These are phyloP conservation scores for Lignosus rhinocerotis DNA, from an alignment of 1,284 basidiomycete species.

Conservation along the genomic window DNA sequence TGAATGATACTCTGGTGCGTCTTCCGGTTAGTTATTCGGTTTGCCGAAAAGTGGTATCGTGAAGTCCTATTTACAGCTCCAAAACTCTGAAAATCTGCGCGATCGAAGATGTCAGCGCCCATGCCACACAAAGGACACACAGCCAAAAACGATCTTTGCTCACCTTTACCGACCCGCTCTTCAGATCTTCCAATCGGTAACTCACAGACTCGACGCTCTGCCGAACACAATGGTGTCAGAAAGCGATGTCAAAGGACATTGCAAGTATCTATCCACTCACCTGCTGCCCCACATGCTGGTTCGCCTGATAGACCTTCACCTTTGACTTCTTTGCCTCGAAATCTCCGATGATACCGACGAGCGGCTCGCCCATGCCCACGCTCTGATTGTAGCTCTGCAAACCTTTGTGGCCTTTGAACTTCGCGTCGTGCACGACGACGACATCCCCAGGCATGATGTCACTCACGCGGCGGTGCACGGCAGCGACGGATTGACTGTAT, in stretches of 20 bases:
- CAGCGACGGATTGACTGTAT: slow-evolving; percentile 67
- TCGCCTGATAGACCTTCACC: slow-evolving; percentile 79
- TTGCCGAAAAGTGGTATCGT: background rate
- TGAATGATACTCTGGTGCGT: background rate
- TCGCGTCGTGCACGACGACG: slow-evolving; percentile 73
- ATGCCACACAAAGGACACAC: background rate
- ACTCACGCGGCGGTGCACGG: slow-evolving; percentile 71
- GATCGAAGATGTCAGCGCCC: background rate
- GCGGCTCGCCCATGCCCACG: slow-evolving; percentile 57
- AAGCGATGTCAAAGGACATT: slow-evolving; percentile 15
- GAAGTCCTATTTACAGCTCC: background rate
- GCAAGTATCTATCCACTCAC: slow-evolving; percentile 37
- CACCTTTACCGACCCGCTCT: slow-evolving; percentile 80
- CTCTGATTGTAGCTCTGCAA: slow-evolving; percentile 70
- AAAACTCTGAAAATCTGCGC: slow-evolving; percentile 31
- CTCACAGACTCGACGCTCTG: slow-evolving; percentile 79
- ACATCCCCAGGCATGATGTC: slow-evolving; percentile 89
- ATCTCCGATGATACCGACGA: slow-evolving; percentile 79
- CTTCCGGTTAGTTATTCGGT: background rate
- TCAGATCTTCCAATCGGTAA: slow-evolving; percentile 87
- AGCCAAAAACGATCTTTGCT: background rate
- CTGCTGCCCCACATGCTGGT: slow-evolving; percentile 76
- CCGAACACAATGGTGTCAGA: background rate
- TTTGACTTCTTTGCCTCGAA: slow-evolving; percentile 87
- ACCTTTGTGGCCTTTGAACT: slow-evolving; percentile 87